A percentile compares a stretch with the other conserved stretches of the same genome.
These are phyloP conservation scores for Gossypium schwendimanii DNA, from an alignment of 441 rosid genomes.

Conservation along the genomic window DNA sequence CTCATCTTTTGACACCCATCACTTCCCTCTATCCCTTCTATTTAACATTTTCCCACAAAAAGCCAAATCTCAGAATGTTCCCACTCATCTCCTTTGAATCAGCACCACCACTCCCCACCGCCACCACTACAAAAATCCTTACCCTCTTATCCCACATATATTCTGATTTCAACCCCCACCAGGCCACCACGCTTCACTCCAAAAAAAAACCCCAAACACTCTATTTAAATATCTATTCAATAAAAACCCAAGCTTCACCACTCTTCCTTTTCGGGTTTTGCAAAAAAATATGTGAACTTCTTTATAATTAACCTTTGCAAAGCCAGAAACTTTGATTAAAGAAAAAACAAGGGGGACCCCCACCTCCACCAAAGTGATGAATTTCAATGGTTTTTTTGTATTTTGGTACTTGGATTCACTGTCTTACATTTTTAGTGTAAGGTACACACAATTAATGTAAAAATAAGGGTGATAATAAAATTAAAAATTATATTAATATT, in stretches of 20 bases:
- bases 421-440: background rate
- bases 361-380: conserved; percentile 3
- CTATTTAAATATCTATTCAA: background rate
- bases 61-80: conserved; percentile 64
- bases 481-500: too few relatives aligned
- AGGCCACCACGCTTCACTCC: background rate
- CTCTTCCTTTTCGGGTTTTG: background rate
- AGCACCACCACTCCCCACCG: conserved; percentile 55
- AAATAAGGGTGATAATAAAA: too few relatives aligned
- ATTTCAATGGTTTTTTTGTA: background rate
- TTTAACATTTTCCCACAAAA: conserved; percentile 34
- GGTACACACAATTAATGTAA: too few relatives aligned
- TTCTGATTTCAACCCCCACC: conserved; percentile 1
- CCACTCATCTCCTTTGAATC: conserved; percentile 59
- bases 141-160: conserved; percentile 3
- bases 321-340: background rate
- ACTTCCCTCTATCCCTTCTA: conserved; percentile 7
- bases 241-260: background rate
- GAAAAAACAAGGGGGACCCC: conserved; percentile 18
- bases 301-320: background rate
- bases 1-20: conserved; percentile 53
- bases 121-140: conserved; percentile 13
- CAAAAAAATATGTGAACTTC: background rate
- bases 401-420: background rate
- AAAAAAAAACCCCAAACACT: background rate